A percentile compares a stretch with the other conserved stretches of the same genome.
These are phyloP conservation scores for Hymenoscyphus repandus DNA, from an alignment of 2,329 filamentous ascomycete genomes.

Conservation along the genomic window DNA sequence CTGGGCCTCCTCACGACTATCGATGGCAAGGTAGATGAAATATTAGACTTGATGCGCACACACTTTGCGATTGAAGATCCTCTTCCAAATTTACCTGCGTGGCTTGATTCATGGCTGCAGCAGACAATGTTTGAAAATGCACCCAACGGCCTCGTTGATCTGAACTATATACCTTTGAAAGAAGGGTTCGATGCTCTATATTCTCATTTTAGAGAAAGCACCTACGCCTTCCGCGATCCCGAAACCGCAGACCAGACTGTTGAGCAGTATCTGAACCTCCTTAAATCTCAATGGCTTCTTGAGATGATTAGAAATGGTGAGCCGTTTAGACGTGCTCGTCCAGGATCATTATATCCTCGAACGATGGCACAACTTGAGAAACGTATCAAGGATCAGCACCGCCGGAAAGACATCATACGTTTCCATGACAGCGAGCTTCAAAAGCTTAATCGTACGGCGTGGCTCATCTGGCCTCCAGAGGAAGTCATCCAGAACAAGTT, in stretches of 20 bases:
- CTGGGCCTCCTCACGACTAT: background rate
- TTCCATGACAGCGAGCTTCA: conserved; percentile 2
- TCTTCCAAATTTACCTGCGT: conserved; percentile 1
- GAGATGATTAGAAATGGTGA: background rate
- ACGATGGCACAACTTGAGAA: conserved; percentile 5
- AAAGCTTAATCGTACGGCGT: background rate
- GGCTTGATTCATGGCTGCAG: conserved; percentile 4
- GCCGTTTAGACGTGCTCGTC: background rate
- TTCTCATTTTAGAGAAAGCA: conserved; percentile 8
- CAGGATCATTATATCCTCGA: conserved; percentile 6
- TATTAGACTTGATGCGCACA: conserved; percentile 2
- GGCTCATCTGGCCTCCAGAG: conserved; percentile 6
- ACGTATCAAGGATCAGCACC: conserved; percentile 1
- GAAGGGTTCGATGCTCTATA: conserved; percentile 10
- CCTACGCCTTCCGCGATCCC: conserved; percentile 6
- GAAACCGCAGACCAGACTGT: conserved; percentile 8
- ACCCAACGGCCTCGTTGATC: background rate
- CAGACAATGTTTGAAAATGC: background rate
- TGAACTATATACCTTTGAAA: conserved; percentile 4
- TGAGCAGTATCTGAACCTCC: conserved; percentile 9
- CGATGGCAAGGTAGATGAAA: conserved; percentile 2
- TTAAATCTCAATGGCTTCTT: conserved; percentile 9
- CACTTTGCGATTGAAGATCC: conserved; percentile 2
- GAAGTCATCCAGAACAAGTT: background rate
- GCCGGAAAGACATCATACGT: background rate